A percentile compares a stretch with the other conserved stretches of the same genome.
These are phyloP conservation scores for Magnolia changhungtana DNA, from an alignment of 164 flowering plant genomes.

Conservation along the genomic window DNA sequence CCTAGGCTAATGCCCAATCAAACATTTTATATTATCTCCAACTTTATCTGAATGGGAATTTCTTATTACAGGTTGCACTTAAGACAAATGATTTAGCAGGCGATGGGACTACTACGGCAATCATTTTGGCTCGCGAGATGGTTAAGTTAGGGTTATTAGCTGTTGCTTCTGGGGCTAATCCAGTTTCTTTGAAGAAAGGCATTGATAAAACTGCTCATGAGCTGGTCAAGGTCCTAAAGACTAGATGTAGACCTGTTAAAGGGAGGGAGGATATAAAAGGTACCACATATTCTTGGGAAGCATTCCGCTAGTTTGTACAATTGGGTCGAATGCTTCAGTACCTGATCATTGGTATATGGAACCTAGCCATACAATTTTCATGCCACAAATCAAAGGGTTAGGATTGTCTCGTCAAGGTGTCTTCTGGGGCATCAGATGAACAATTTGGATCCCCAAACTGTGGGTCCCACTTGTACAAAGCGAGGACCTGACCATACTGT, in stretches of 20 bases:
- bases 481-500: not conserved
- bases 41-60: not conserved
- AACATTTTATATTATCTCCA: not conserved
- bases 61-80: conserved; percentile 59
- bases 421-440: not conserved
- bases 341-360: not conserved
- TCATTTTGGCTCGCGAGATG: conserved; percentile 76
- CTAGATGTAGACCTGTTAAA: conserved; percentile 51
- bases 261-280: conserved; percentile 77
- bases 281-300: conserved; percentile 14
- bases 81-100: conserved; percentile 87
- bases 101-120: conserved; percentile 98
- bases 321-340: not conserved
- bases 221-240: conserved; percentile 54
- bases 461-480: not conserved
- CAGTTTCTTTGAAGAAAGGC: conserved; percentile 74
- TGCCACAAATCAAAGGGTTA: not conserved
- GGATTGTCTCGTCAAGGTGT: not conserved
- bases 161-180: conserved; percentile 78
- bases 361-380: not conserved
- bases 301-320: not conserved
- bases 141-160: conserved; percentile 66
- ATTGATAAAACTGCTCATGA: conserved; percentile 84
- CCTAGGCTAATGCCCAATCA: not conserved
- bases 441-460: not conserved